phyloP scores from a whole-genome alignment of 2,329 filamentous ascomycete species.

The Nemania serpens region DNA sequence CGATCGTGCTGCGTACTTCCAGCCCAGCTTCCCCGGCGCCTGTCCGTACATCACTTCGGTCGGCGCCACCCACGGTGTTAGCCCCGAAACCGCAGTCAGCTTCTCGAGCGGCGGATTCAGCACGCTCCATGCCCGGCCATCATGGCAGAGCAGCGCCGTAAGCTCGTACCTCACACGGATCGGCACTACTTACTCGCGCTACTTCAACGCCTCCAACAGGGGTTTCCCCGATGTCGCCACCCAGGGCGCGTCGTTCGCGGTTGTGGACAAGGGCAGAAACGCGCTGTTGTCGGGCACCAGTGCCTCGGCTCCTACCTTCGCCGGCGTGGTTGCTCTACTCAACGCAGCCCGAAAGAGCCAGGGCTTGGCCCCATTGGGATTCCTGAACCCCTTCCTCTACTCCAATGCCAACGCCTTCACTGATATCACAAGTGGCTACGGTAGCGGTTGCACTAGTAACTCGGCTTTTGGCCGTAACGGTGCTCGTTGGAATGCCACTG shows the following conservation, averaged over 20 bases:
- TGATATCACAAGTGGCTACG: conserved; percentile 39
- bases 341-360: conserved; percentile 47
- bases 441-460: conserved; percentile 37
- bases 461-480: conserved; percentile 34
- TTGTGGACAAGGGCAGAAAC: conserved; percentile 39
- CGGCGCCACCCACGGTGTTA: conserved; percentile 54
- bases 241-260: conserved; percentile 57
- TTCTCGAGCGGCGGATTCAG: conserved; percentile 48
- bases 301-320: conserved; percentile 47
- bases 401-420: conserved; percentile 39
- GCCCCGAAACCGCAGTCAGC: conserved; percentile 44
- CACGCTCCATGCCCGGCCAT: conserved; percentile 44
- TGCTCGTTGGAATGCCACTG: conserved; percentile 40
- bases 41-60: conserved; percentile 63
- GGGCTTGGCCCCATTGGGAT: conserved; percentile 42
- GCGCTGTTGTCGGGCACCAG: conserved; percentile 40
- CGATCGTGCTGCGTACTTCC: conserved; percentile 45
- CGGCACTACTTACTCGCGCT: conserved; percentile 43
- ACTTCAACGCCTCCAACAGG: conserved; percentile 46
- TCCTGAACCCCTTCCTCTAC: conserved; percentile 43
- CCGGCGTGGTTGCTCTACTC: conserved; percentile 47
- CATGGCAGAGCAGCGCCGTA: conserved; percentile 43
- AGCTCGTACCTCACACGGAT: conserved; percentile 44
- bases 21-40: conserved; percentile 47
- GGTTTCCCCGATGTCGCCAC: conserved; percentile 48